Conservation (phyloP, 495 filamentous ascomycete genomes). For the Saxophila tyrrhenica region DNA sequence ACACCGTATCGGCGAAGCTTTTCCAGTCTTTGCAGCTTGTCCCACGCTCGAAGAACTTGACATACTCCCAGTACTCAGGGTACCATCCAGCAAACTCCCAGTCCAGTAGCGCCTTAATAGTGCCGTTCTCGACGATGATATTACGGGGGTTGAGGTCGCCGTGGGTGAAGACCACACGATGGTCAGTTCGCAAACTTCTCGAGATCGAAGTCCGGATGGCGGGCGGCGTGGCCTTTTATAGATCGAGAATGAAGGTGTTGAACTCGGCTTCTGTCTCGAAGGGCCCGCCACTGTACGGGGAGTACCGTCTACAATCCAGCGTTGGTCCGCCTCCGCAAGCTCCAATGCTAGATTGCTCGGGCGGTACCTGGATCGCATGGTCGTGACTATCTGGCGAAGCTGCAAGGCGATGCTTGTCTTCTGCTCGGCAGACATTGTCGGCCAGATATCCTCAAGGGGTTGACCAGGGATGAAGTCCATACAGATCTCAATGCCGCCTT, state of each 20-base stretch:
- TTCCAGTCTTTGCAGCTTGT: slow-evolving; percentile 1
- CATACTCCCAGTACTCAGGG: slow-evolving; percentile 21
- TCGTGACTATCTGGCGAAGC: neutral
- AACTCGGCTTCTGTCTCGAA: neutral
- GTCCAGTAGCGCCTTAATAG: slow-evolving; percentile 13
- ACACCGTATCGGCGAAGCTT: neutral
- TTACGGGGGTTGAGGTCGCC: slow-evolving; percentile 14
- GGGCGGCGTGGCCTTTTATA: neutral
- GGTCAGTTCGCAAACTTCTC: neutral
- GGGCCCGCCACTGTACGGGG: neutral
- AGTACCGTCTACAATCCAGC: neutral
- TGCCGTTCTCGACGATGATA: slow-evolving; percentile 13
- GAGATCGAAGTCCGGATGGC: neutral
- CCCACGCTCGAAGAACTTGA: slow-evolving; percentile 3
- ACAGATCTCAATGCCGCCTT: too few relatives aligned
- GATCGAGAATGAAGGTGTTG: slow-evolving; percentile 1
- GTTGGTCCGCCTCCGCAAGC: neutral
- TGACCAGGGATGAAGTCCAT: neutral
- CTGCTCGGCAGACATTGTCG: neutral
- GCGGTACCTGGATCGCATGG: neutral
- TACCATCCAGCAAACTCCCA: slow-evolving; percentile 21
- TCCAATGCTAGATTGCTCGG: neutral
- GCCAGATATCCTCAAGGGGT: neutral
- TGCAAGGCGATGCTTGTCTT: neutral
- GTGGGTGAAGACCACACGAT: slow-evolving; percentile 16